These are phyloP conservation scores for Cystofilobasidium bisporidii DNA, from an alignment of 768 basidiomycete species.

Conservation along the genomic window DNA sequence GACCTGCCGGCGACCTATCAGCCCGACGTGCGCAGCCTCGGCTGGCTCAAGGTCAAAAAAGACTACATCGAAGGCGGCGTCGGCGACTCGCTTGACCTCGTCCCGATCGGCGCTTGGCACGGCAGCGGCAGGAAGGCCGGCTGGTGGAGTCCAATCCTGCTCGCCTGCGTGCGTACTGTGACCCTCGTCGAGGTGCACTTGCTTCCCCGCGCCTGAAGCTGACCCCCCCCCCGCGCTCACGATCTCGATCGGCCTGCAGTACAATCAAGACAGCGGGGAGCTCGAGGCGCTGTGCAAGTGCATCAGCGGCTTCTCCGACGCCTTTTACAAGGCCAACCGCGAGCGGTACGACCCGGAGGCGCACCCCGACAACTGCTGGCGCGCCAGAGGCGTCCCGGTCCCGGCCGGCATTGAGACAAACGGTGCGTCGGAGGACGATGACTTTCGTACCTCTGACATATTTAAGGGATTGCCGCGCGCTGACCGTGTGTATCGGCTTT, in stretches of 20 bases:
- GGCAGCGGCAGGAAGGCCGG: constrained; percentile 53
- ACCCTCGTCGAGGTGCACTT: too few species aligned
- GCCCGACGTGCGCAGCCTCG: constrained; percentile 70
- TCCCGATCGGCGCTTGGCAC: constrained; percentile 63
- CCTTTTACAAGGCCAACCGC: constrained; percentile 58
- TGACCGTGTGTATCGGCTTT: too few species aligned
- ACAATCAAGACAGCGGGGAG: constrained; percentile 55
- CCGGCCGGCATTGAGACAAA: constrained; percentile 50
- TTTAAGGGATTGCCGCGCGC: background rate
- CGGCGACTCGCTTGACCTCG: constrained; percentile 54
- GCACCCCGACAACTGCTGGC: constrained; percentile 54
- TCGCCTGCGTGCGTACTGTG: constrained; percentile 22
- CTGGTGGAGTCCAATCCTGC: constrained; percentile 20
- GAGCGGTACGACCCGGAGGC: constrained; percentile 50
- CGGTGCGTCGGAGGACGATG: constrained; percentile 43
- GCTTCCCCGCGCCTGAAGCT: too few species aligned
- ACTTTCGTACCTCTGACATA: constrained; percentile 11
- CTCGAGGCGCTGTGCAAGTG: constrained; percentile 79
- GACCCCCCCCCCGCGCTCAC: too few species aligned
- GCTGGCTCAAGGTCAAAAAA: constrained; percentile 87
- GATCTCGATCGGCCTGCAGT: constrained; percentile 37
- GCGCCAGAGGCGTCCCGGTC: constrained; percentile 48
- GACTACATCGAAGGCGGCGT: constrained; percentile 68
- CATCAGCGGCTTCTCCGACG: constrained; percentile 71
- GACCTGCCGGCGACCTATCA: constrained; percentile 78